Evolutionary conservation across 306 rosid species (phyloP).

Genomic region (Lathyrus oleraceus): DNA sequence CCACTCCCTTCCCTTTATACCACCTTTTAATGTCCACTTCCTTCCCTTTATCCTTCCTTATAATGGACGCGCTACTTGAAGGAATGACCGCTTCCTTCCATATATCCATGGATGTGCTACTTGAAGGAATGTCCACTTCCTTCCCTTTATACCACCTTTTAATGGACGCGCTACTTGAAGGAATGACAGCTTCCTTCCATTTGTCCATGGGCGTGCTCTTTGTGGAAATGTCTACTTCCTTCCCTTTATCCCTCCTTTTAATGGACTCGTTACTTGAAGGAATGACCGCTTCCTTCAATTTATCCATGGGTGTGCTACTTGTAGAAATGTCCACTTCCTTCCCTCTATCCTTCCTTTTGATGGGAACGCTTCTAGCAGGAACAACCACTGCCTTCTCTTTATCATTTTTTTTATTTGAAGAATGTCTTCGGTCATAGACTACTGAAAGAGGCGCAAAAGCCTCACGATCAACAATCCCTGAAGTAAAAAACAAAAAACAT

Average conservation of each 20-base stretch:
- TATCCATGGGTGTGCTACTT: neutral
- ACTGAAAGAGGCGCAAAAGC: slow-evolving; percentile 46
- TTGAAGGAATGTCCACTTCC: neutral
- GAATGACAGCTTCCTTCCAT: slow-evolving; percentile 12
- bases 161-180: too few species aligned
- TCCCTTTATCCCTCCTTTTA: too few species aligned
- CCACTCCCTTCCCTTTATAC: neutral
- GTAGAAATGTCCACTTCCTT: neutral
- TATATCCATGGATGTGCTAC: neutral
- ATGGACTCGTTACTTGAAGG: too few species aligned
- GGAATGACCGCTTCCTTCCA: slow-evolving; percentile 16
- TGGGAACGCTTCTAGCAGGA: neutral
- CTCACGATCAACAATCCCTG: slow-evolving; percentile 41
- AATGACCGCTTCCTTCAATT: too few species aligned
- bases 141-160: slow-evolving; percentile 26
- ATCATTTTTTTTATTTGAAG: slow-evolving; percentile 35
- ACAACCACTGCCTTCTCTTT: neutral
- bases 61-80: slow-evolving; percentile 32
- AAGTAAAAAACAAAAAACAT: neutral
- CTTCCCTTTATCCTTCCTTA: slow-evolving; percentile 49
- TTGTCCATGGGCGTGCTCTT: slow-evolving; percentile 34
- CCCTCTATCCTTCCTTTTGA: neutral
- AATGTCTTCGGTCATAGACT: slow-evolving; percentile 37
- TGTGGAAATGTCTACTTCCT: too few species aligned
- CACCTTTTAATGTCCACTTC: slow-evolving; percentile 38